Conservation (phyloP, 306 rosid genomes). For the Malus domestica region DNA sequence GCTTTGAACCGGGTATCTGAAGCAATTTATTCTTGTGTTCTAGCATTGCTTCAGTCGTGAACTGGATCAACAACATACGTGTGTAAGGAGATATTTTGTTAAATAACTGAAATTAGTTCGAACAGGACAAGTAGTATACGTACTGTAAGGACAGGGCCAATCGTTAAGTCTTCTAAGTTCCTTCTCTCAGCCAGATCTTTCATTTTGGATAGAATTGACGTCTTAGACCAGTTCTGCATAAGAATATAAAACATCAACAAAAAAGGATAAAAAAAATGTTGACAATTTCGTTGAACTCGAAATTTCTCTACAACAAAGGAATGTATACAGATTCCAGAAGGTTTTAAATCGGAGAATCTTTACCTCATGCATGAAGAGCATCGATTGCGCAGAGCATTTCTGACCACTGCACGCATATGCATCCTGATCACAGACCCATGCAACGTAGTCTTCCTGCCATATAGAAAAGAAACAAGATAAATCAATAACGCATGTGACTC, state of each 20-base stretch:
- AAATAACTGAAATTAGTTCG: background rate
- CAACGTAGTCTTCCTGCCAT: constrained; percentile 74
- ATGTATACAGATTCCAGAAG: constrained; percentile 1
- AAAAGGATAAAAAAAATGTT: background rate
- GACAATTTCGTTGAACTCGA: background rate
- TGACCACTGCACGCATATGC: constrained; percentile 98
- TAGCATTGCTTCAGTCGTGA: constrained; percentile 64
- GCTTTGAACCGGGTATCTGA: constrained; percentile 75
- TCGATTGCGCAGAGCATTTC: constrained; percentile 93
- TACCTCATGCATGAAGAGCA: constrained; percentile 92
- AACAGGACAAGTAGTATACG: constrained; percentile 8
- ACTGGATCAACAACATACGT: constrained; percentile 31
- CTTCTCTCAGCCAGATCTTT: constrained; percentile 83
- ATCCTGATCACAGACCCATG: constrained; percentile 99
- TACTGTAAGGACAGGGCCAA: constrained; percentile 93
- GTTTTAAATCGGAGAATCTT: constrained; percentile 16
- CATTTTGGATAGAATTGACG: constrained; percentile 64
- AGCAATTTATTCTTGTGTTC: constrained; percentile 75
- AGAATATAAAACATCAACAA: constrained; percentile 8
- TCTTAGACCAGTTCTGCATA: constrained; percentile 74
- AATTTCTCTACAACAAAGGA: constrained; percentile 11
- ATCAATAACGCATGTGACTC: constrained; percentile 8
- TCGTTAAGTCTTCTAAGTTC: constrained; percentile 72
- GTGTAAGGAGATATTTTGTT: background rate
- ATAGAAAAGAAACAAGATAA: constrained; percentile 16